Evolutionary conservation across 2,329 filamentous ascomycete species (phyloP).

Genomic region (Ascochyta rabiei): DNA sequence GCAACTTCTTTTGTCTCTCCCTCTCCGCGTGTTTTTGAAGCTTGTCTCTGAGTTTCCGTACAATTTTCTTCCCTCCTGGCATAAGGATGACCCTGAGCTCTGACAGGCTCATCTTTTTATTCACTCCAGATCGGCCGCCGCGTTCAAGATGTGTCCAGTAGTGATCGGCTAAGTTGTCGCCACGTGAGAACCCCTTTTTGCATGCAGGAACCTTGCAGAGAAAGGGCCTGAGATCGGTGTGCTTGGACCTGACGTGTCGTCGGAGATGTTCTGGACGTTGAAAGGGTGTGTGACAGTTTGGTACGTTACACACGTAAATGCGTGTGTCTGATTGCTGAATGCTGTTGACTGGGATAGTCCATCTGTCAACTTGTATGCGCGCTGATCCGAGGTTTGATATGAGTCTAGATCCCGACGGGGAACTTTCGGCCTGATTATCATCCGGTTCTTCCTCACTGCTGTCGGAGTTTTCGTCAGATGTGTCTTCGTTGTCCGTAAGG

Average conservation of each 20-base stretch:
- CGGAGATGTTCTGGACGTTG: slow-evolving; percentile 30
- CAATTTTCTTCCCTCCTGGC: slow-evolving; percentile 23
- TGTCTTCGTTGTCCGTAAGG: neutral
- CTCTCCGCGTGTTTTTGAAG: slow-evolving; percentile 6
- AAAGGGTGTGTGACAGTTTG: slow-evolving; percentile 16
- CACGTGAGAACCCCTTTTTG: slow-evolving; percentile 21
- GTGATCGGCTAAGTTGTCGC: slow-evolving; percentile 33
- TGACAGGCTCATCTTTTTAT: slow-evolving; percentile 22
- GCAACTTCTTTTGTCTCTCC: slow-evolving; percentile 2
- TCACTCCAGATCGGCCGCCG: slow-evolving; percentile 25
- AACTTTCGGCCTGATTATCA: neutral
- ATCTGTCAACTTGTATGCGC: slow-evolving; percentile 23
- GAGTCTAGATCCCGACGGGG: neutral
- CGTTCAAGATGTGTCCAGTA: slow-evolving; percentile 33
- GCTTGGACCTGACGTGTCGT: slow-evolving; percentile 31
- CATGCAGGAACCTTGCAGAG: slow-evolving; percentile 24
- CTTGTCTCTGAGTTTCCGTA: slow-evolving; percentile 16
- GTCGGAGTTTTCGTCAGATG: slow-evolving; percentile 4
- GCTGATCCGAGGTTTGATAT: neutral
- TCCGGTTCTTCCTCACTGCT: slow-evolving; percentile 3
- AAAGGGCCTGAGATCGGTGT: slow-evolving; percentile 4
- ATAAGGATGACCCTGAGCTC: slow-evolving; percentile 27
- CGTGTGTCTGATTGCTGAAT: slow-evolving; percentile 12
- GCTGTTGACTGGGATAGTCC: slow-evolving; percentile 3
- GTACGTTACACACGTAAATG: slow-evolving; percentile 14